Evolutionary conservation across 805 yeast genomes (phyloP).

Genomic region (Ogataea henricii): DNA sequence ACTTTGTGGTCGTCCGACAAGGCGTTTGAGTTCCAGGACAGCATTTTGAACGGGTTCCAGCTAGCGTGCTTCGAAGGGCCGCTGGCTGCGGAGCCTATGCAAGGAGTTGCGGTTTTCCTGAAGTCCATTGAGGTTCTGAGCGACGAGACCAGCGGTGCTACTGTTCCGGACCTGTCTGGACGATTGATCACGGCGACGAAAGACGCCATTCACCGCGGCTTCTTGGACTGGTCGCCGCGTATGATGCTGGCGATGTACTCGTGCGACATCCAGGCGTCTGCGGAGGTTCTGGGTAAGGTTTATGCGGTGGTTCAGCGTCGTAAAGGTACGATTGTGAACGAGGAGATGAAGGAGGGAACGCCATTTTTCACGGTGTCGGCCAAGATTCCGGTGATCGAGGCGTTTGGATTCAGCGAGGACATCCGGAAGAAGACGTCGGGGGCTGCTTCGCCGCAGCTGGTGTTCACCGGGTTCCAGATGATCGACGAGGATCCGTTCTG

Average conservation of each 20-base stretch:
- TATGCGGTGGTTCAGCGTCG: conserved; percentile 91
- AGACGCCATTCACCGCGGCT: conserved; percentile 68
- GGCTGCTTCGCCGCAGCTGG: conserved; percentile 94
- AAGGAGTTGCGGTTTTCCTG: conserved; percentile 68
- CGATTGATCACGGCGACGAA: conserved; percentile 72
- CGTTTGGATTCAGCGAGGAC: conserved; percentile 95
- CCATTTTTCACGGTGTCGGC: conserved; percentile 91
- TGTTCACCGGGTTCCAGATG: conserved; percentile 84
- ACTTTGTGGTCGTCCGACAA: background rate
- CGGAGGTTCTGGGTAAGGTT: conserved; percentile 93
- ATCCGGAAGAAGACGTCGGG: conserved; percentile 92
- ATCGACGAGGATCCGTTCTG: conserved; percentile 95
- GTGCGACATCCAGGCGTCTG: conserved; percentile 92
- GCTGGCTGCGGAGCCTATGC: conserved; percentile 80
- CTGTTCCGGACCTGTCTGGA: conserved; percentile 58
- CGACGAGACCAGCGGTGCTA: conserved; percentile 29
- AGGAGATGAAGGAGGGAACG: conserved; percentile 98
- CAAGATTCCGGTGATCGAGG: conserved; percentile 87
- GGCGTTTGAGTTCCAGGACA: conserved; percentile 54
- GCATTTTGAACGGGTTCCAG: conserved; percentile 81
- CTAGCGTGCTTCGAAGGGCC: conserved; percentile 85
- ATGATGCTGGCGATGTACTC: conserved; percentile 88
- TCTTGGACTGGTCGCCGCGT: conserved; percentile 85
- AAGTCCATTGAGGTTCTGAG: conserved; percentile 38
- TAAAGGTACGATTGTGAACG: conserved; percentile 81